phyloP scores from a whole-genome alignment of 2,329 filamentous ascomycete species.

The Herpotrichia juniperi region DNA sequence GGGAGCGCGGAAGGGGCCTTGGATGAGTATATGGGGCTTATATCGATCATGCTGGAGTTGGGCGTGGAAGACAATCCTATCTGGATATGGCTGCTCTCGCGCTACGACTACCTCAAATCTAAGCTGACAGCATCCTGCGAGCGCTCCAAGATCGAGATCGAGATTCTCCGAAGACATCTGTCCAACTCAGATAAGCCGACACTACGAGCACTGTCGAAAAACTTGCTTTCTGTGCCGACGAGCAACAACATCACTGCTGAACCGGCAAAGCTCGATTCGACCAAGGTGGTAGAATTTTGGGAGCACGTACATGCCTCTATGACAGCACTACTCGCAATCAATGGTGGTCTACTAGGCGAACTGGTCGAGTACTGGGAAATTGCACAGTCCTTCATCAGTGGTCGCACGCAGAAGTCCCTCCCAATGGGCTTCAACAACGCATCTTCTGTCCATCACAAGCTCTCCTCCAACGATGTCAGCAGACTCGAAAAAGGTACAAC shows the following conservation, averaged over 20 bases:
- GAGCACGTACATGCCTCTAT: conserved; percentile 82
- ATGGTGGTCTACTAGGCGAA: conserved; percentile 83
- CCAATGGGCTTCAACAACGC: conserved; percentile 83
- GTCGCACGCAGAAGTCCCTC: conserved; percentile 78
- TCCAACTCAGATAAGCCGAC: conserved; percentile 75
- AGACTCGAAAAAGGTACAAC: conserved; percentile 78
- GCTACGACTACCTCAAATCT: conserved; percentile 86
- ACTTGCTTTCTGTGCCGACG: conserved; percentile 75
- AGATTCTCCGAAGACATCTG: conserved; percentile 83
- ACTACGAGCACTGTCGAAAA: conserved; percentile 71
- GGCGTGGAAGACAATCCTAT: conserved; percentile 96
- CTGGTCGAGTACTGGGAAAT: conserved; percentile 94
- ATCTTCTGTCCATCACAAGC: conserved; percentile 78
- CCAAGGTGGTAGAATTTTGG: conserved; percentile 88
- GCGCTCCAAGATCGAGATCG: conserved; percentile 88
- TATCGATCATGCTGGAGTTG: conserved; percentile 85
- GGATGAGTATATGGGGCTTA: conserved; percentile 92
- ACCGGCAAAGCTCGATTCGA: conserved; percentile 70
- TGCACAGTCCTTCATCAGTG: conserved; percentile 86
- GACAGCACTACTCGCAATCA: conserved; percentile 72
- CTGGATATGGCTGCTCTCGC: conserved; percentile 91
- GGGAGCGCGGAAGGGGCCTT: conserved; percentile 58
- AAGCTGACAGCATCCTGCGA: conserved; percentile 83
- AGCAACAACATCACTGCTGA: conserved; percentile 64
- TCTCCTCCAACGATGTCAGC: conserved; percentile 72